Evolutionary conservation across 2,329 filamentous ascomycete species (phyloP).

Genomic region (Calonectria fujianensis): DNA sequence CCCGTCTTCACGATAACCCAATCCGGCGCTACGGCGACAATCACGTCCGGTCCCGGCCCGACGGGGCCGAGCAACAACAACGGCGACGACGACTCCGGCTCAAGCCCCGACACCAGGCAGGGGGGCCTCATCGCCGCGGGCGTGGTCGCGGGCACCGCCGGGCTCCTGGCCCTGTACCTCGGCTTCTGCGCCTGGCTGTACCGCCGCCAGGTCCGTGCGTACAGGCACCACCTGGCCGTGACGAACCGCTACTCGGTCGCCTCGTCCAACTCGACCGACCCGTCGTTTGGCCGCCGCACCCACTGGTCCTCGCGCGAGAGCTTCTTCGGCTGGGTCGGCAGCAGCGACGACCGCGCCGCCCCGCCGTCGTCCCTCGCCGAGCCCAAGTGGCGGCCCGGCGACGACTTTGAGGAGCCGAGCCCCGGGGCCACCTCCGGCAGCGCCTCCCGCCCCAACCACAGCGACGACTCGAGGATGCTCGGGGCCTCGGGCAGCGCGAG

Average conservation of each 20-base stretch:
- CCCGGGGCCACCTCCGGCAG: constrained; percentile 51
- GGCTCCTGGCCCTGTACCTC: constrained; percentile 77
- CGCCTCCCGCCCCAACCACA: constrained; percentile 47
- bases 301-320: constrained; percentile 49
- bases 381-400: constrained; percentile 56
- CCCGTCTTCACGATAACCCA: constrained; percentile 81
- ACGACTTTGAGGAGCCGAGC: constrained; percentile 50
- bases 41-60: constrained; percentile 52
- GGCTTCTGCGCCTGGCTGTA: constrained; percentile 85
- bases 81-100: constrained; percentile 8
- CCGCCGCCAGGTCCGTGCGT: constrained; percentile 80
- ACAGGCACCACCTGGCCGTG: constrained; percentile 81
- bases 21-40: constrained; percentile 68
- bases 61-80: constrained; percentile 55
- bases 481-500: constrained; percentile 44
- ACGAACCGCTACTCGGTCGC: constrained; percentile 73
- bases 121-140: constrained; percentile 69
- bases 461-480: constrained; percentile 53
- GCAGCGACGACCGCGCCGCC: constrained; percentile 52
- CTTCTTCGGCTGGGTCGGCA: constrained; percentile 59
- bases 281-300: constrained; percentile 43
- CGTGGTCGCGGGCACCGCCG: constrained; percentile 79
- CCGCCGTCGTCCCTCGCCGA: constrained; percentile 50
- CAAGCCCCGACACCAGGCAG: constrained; percentile 53
- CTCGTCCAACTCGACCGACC: constrained; percentile 59